phyloP scores from a whole-genome alignment of 2,329 filamentous ascomycete species.

The Didymella pinodella region DNA sequence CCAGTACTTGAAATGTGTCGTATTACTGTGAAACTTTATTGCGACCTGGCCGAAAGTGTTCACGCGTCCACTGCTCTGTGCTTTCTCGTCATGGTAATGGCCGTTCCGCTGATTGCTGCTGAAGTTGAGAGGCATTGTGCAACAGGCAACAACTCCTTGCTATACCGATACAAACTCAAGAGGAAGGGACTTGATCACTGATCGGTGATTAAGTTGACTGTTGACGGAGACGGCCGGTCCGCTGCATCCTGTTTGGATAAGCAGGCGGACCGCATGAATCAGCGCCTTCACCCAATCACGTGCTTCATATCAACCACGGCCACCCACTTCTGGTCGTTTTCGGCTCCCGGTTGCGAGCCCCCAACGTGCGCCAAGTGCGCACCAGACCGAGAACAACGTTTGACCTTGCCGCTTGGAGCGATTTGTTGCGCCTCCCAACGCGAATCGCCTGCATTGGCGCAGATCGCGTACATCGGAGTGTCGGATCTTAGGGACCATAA shows the following conservation, averaged over 20 bases:
- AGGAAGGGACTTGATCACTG: neutral
- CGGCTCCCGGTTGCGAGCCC: conserved; percentile 4
- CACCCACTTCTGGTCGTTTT: conserved; percentile 4
- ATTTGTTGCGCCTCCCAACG: neutral
- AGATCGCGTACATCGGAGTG: conserved; percentile 3
- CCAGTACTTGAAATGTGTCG: conserved; percentile 27
- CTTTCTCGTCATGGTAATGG: conserved; percentile 21
- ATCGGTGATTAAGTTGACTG: neutral
- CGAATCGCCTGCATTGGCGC: conserved; percentile 8
- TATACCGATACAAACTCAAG: neutral
- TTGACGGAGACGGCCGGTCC: neutral
- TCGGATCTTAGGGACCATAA: conserved; percentile 3
- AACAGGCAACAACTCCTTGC: neutral
- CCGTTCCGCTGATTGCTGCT: conserved; percentile 13
- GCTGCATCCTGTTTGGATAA: conserved; percentile 12
- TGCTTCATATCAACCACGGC: conserved; percentile 3
- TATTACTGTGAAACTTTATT: conserved; percentile 30
- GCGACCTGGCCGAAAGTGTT: conserved; percentile 30
- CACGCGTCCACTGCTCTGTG: conserved; percentile 22
- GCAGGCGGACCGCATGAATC: conserved; percentile 15
- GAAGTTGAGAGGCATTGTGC: conserved; percentile 22
- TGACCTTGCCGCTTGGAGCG: neutral
- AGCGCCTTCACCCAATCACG: conserved; percentile 11
- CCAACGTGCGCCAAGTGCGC: neutral
- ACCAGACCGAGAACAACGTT: conserved; percentile 1